Percentiles rank a stretch among this genome's conserved stretches.
Conservation (phyloP, 2,329 filamentous ascomycete genomes). For the Fusarium luffae region DNA sequence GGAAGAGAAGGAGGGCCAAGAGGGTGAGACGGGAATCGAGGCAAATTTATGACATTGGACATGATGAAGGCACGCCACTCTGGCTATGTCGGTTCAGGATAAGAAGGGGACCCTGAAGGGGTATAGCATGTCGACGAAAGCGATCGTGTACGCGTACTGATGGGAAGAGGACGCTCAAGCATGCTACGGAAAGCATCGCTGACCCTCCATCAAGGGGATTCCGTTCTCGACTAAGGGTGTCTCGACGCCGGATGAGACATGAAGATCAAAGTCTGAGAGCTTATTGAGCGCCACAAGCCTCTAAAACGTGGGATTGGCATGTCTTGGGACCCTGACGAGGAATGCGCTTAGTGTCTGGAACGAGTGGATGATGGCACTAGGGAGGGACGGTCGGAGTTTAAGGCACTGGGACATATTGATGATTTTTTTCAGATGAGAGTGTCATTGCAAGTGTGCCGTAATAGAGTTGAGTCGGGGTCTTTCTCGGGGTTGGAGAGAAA, state of each 20-base stretch:
- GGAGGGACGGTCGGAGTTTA: slow-evolving; percentile 2
- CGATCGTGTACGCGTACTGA: slow-evolving; percentile 13
- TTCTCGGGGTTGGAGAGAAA: neutral
- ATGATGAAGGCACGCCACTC: slow-evolving; percentile 18
- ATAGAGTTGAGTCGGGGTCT: neutral
- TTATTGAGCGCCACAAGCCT: slow-evolving; percentile 20
- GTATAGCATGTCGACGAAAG: slow-evolving; percentile 29
- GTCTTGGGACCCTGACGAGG: slow-evolving; percentile 27
- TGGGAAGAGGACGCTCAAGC: slow-evolving; percentile 5
- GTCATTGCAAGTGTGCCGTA: neutral
- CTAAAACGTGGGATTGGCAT: slow-evolving; percentile 37
- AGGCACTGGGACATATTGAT: slow-evolving; percentile 14
- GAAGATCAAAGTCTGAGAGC: neutral
- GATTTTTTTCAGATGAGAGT: neutral
- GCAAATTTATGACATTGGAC: slow-evolving; percentile 33
- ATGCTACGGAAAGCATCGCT: slow-evolving; percentile 34
- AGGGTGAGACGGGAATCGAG: slow-evolving; percentile 17
- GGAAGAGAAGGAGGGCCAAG: slow-evolving; percentile 11
- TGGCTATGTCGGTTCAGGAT: neutral
- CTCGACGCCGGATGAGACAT: slow-evolving; percentile 20
- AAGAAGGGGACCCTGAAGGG: neutral
- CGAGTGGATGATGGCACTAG: slow-evolving; percentile 8
- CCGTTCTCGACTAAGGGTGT: slow-evolving; percentile 19
- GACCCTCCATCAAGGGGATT: slow-evolving; percentile 5
- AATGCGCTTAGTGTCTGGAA: slow-evolving; percentile 36